Percentiles rank a stretch among this genome's conserved stretches.
Conservation (phyloP, 2,329 filamentous ascomycete species). For the Didymella sp. region DNA sequence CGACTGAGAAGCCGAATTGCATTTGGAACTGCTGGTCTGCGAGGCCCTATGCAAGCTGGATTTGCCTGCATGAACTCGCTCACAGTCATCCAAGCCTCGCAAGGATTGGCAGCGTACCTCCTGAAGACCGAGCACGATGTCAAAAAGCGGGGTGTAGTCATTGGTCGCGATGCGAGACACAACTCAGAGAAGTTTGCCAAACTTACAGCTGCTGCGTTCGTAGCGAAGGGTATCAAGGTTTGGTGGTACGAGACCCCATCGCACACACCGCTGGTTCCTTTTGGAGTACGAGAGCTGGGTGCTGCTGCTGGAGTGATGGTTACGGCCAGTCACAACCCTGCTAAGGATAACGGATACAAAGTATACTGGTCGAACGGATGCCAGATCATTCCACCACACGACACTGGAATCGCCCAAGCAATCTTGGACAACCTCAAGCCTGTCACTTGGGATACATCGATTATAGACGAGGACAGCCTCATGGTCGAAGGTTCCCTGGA, state of each 20-base stretch:
- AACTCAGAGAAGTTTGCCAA: conserved; percentile 68
- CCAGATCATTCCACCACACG: conserved; percentile 70
- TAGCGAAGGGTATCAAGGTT: conserved; percentile 64
- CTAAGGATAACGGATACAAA: conserved; percentile 71
- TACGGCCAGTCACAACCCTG: conserved; percentile 70
- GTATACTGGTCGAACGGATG: conserved; percentile 71
- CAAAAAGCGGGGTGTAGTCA: conserved; percentile 60
- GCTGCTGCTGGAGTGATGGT: conserved; percentile 70
- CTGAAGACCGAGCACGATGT: conserved; percentile 54
- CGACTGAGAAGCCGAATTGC: conserved; percentile 64
- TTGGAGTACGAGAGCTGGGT: conserved; percentile 61
- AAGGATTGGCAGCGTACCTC: conserved; percentile 69
- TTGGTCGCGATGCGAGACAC: conserved; percentile 68
- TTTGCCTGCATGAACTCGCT: conserved; percentile 67
- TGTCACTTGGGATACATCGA: conserved; percentile 55
- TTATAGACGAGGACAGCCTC: conserved; percentile 50
- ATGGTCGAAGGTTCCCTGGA: conserved; percentile 53
- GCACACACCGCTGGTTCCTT: conserved; percentile 69
- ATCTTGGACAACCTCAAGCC: conserved; percentile 64
- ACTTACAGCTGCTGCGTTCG: conserved; percentile 66
- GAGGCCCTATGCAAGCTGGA: conserved; percentile 70
- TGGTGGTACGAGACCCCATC: conserved; percentile 64
- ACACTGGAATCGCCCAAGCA: conserved; percentile 63
- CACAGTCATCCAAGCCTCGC: conserved; percentile 68
- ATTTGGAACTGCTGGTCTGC: conserved; percentile 68